These are phyloP conservation scores for Scheffersomyces lignosus DNA, from an alignment of 805 yeast species.

Conservation along the genomic window DNA sequence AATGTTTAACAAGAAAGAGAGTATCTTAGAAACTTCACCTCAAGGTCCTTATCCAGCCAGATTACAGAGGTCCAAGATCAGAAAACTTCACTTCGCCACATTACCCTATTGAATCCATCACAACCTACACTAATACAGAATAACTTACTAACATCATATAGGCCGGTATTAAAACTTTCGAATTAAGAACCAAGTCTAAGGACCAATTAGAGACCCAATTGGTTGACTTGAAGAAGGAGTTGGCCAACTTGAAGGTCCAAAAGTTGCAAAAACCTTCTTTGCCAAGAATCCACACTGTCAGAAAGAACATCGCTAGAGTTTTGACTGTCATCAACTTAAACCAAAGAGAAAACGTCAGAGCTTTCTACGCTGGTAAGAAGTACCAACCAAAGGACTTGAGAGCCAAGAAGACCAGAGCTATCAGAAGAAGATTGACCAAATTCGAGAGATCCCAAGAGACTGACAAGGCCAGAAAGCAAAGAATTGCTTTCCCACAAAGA, in stretches of 20 bases:
- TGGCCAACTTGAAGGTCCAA: conserved; percentile 94
- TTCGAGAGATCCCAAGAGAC: conserved; percentile 81
- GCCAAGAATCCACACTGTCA: conserved; percentile 95
- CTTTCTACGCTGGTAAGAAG: conserved; percentile 92
- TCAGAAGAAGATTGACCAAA: conserved; percentile 94
- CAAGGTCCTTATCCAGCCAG: too few relatives aligned
- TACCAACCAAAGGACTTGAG: conserved; percentile 98
- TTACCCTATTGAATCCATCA: too few relatives aligned
- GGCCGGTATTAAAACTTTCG: conserved; percentile 94
- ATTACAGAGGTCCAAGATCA: too few relatives aligned
- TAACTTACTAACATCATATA: conserved; percentile 35
- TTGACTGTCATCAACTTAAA: conserved; percentile 95
- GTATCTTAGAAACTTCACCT: too few relatives aligned
- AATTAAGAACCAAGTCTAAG: conserved; percentile 96
- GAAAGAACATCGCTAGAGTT: conserved; percentile 98
- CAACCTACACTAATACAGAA: too few relatives aligned
- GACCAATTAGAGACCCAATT: conserved; percentile 93
- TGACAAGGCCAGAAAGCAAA: conserved; percentile 87
- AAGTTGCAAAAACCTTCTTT: conserved; percentile 88
- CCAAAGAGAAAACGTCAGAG: conserved; percentile 94
- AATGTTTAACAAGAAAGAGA: too few relatives aligned
- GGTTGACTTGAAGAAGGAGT: conserved; percentile 94
- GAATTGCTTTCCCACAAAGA: conserved; percentile 97
- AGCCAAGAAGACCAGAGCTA: conserved; percentile 99
- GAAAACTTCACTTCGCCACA: too few relatives aligned